These are phyloP conservation scores for Ceratobasidium sp. DNA, from an alignment of 1,284 basidiomycete species.

Conservation along the genomic window DNA sequence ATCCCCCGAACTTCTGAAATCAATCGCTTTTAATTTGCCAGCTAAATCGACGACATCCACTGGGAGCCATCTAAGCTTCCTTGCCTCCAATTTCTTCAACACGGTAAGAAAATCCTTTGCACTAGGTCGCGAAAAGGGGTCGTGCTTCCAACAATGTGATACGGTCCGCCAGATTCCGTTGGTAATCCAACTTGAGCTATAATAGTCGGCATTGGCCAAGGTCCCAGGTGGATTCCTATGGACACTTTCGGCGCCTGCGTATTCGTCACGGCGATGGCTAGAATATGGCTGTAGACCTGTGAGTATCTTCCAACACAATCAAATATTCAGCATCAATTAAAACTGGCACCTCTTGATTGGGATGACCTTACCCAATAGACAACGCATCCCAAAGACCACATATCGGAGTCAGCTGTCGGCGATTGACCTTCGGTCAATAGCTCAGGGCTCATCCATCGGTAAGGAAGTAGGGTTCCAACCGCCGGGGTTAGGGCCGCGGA, in stretches of 20 bases:
- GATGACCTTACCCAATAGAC: conserved; percentile 10
- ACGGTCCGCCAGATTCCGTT: conserved; percentile 19
- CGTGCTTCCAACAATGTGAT: conserved; percentile 4
- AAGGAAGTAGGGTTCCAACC: conserved; percentile 7
- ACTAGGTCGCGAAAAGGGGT: conserved; percentile 15
- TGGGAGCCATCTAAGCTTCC: conserved; percentile 5
- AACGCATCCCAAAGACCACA: conserved; percentile 35
- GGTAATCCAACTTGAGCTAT: conserved; percentile 11
- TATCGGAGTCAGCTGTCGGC: conserved; percentile 30
- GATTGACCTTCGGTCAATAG: neutral
- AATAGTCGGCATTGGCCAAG: neutral
- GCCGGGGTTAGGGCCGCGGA: neutral
- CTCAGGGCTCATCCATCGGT: conserved; percentile 35
- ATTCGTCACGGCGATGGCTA: conserved; percentile 28
- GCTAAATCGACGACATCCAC: conserved; percentile 2
- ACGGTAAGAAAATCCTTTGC: neutral
- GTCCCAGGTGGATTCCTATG: conserved; percentile 17
- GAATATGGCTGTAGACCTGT: conserved; percentile 23
- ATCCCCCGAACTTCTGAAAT: too few relatives aligned
- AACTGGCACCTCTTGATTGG: neutral
- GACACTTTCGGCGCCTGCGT: conserved; percentile 24
- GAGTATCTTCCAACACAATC: neutral
- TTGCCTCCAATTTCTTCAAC: neutral
- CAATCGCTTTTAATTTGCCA: neutral
- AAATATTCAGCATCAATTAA: neutral